Evolutionary conservation across 352 stramenopile species (phyloP), one percentile per base, ranked within the genome.

Genomic region (Albugo laibachii): DNA sequence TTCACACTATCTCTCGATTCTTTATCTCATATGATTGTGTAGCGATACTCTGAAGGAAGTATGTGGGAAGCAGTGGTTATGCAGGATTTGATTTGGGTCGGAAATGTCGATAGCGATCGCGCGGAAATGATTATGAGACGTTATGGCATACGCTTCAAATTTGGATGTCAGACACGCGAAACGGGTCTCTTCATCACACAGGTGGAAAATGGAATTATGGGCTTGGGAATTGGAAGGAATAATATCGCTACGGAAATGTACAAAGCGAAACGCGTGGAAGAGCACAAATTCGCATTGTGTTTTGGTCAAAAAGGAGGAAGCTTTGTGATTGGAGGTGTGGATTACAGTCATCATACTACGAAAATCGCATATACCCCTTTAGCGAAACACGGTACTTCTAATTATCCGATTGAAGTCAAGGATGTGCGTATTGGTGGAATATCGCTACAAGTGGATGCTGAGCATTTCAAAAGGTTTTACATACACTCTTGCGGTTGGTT

Each of bases 191-290:
- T 91, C 47, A 75, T 91, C 50, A 80, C 66, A 0, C 81, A 94
- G 44, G 80, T 84, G 27, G 78, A 85, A 53, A 89, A 94, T 50
- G 81, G 81, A 1, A 94, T 94, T 50, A 94, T 94, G 75, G 81
- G 81, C 4, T 59, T 94, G 24, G 75, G 75, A 1, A 71, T 70
- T 8, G 60, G 84, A 46, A 54, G 56, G 13, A 56, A 64, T 11
- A 89, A 76, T 1, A 50, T 92, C 34, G 58, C 91, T 55, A 61
- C 74, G 15, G 68, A 84, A 46, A 69, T 94, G 61, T 49, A 87
- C 18, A 53, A 51, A 36, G 63, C 65, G 15, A 65, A 68, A 10
- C 62, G 64, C 6, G 21, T 85, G 27, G 56, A 65, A 18, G 62
- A 80, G 13, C 63, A 85, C 35, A 47, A 83, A 20, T 94, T 94